Evolutionary conservation across 1,284 basidiomycete genomes (phyloP).

Genomic region (Cutaneotrichosporon cyanovorans): DNA sequence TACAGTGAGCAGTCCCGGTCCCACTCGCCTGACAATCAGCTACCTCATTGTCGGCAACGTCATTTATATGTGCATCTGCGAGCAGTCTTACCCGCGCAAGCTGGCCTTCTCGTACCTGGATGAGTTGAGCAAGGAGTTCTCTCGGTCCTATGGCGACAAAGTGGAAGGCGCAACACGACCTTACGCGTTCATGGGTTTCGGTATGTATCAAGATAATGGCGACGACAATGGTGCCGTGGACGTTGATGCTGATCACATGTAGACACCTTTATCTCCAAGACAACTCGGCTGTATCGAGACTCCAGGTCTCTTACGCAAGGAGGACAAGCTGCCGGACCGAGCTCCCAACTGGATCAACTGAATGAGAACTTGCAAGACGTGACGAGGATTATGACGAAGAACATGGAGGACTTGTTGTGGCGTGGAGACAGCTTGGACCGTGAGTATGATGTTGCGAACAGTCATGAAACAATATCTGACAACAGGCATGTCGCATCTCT

Average conservation of each 20-base stretch:
- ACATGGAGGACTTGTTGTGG: conserved; percentile 93
- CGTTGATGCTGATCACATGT: conserved; percentile 4
- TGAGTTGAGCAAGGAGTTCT: conserved; percentile 93
- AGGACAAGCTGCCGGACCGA: conserved; percentile 24
- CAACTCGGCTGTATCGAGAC: conserved; percentile 88
- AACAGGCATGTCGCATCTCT: conserved; percentile 90
- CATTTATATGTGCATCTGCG: conserved; percentile 89
- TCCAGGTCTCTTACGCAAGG: conserved; percentile 67
- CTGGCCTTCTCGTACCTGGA: conserved; percentile 96
- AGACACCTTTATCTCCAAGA: conserved; percentile 99
- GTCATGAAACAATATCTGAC: background rate
- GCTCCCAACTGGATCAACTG: conserved; percentile 65
- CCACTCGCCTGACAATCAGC: conserved; percentile 48
- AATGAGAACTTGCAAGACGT: conserved; percentile 97
- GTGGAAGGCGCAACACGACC: conserved; percentile 78
- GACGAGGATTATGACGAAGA: conserved; percentile 99
- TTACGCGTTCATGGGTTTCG: conserved; percentile 93
- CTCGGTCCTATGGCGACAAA: conserved; percentile 79
- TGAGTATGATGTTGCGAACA: conserved; percentile 3
- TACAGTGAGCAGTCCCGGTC: conserved; percentile 59
- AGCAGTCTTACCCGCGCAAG: conserved; percentile 95
- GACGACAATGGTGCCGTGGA: too few relatives aligned
- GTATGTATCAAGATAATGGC: conserved; percentile 55
- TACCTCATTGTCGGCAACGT: conserved; percentile 92
- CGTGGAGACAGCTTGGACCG: conserved; percentile 50